A percentile compares a stretch with the other conserved stretches of the same genome.
Evolutionary conservation across 208 protist species (phyloP).

Genomic region (Naegleria fowleri): DNA sequence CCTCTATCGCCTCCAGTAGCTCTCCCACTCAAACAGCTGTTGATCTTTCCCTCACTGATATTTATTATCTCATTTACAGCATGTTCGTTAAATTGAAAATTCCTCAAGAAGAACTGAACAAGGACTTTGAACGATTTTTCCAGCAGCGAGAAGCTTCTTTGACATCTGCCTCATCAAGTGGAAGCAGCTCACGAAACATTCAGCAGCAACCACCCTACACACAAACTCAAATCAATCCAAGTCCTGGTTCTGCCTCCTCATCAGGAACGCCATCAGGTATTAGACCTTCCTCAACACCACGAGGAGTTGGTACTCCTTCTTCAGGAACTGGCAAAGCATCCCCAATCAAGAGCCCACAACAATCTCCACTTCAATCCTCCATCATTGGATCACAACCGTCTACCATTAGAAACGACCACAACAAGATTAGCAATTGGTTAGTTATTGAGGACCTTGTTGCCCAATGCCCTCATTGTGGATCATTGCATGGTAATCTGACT

Average conservation of each 20-base stretch:
- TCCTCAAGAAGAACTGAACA: neutral
- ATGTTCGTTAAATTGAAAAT: neutral
- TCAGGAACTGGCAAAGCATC: neutral
- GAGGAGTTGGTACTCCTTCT: neutral
- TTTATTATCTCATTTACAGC: neutral
- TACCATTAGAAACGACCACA: neutral
- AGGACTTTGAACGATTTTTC: neutral
- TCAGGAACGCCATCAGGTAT: neutral
- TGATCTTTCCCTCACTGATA: neutral
- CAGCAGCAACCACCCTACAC: neutral
- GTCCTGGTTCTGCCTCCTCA: neutral
- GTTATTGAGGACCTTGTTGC: neutral
- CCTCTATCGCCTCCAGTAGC: no score
- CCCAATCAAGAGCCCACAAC: neutral
- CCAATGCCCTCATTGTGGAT: neutral
- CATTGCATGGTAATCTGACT: neutral
- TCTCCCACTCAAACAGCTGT: neutral
- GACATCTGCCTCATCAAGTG: neutral
- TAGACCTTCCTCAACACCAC: neutral
- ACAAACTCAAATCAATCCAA: no score
- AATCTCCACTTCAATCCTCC: neutral
- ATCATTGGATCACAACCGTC: neutral
- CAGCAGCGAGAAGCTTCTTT: neutral
- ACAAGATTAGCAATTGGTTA: neutral
- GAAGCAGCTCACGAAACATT: neutral